Percentiles rank a stretch among this genome's conserved stretches.
phyloP scores from a whole-genome alignment of 2,329 filamentous ascomycete genomes.

The Colletotrichum acutatum region DNA sequence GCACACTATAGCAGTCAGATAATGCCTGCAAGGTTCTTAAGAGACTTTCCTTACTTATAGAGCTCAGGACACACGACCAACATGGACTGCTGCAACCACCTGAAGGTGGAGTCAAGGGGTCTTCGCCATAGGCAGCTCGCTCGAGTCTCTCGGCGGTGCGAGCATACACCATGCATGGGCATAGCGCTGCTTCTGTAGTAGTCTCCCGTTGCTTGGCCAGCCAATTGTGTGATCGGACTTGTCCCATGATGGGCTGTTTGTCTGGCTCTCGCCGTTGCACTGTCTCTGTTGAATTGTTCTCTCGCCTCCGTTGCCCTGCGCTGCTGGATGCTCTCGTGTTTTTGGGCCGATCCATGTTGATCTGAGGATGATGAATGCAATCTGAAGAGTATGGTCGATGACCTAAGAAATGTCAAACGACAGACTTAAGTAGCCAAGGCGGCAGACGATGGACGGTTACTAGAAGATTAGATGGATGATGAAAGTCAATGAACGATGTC shows the following conservation, averaged over 20 bases:
- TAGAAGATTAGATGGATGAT: neutral
- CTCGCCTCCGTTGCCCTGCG: neutral
- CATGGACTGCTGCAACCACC: constrained; percentile 10
- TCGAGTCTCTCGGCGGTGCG: constrained; percentile 24
- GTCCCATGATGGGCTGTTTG: constrained; percentile 3
- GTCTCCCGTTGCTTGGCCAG: constrained; percentile 2
- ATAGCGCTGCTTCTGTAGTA: constrained; percentile 4
- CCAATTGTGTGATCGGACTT: constrained; percentile 11
- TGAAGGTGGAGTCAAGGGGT: constrained; percentile 17
- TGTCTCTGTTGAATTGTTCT: constrained; percentile 7
- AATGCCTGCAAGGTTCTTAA: neutral
- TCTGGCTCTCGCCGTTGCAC: neutral
- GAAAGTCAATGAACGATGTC: neutral
- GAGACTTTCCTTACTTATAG: neutral
- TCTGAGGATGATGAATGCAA: neutral
- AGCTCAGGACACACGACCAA: constrained; percentile 11
- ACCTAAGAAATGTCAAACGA: neutral
- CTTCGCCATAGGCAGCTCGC: constrained; percentile 22
- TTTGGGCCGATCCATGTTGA: neutral
- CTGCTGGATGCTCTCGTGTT: neutral
- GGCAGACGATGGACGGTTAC: neutral
- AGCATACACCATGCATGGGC: constrained; percentile 16
- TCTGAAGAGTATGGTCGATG: neutral
- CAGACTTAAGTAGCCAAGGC: neutral
- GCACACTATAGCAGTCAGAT: constrained; percentile 13